Percentiles rank a stretch among this genome's conserved stretches.
These are phyloP conservation scores for Syncephalis plumigaleata DNA, from an alignment of 371 early-diverging fungal species.

Conservation along the genomic window DNA sequence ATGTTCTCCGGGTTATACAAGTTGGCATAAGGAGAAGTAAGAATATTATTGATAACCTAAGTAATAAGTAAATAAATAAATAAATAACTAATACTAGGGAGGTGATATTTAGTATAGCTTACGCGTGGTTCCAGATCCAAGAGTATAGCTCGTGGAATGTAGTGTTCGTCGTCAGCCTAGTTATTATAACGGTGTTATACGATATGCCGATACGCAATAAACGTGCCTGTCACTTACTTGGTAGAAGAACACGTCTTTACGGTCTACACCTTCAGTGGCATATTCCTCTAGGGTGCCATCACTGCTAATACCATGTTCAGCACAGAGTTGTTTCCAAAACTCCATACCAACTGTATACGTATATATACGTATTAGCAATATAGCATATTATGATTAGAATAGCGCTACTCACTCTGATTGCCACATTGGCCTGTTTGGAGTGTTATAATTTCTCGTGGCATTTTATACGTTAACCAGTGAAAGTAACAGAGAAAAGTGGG, in stretches of 20 bases:
- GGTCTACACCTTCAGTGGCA: slow-evolving; percentile 71
- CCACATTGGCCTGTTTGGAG: slow-evolving; percentile 96
- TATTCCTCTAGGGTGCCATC: slow-evolving; percentile 75
- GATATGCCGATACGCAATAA: slow-evolving; percentile 1
- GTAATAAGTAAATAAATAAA: not conserved
- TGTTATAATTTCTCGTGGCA: slow-evolving; percentile 86
- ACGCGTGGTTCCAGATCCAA: slow-evolving; percentile 91
- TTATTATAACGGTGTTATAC: slow-evolving; percentile 1
- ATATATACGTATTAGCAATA: not conserved
- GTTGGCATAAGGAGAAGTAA: slow-evolving; percentile 48
- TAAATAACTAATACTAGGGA: not conserved
- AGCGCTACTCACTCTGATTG: slow-evolving; percentile 59
- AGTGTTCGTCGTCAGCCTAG: slow-evolving; percentile 85
- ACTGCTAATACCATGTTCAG: slow-evolving; percentile 75
- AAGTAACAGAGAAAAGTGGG: too few relatives aligned
- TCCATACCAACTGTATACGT: slow-evolving; percentile 66
- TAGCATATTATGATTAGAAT: not conserved
- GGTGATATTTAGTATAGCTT: slow-evolving; percentile 8
- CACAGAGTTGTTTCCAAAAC: slow-evolving; percentile 82
- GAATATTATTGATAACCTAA: slow-evolving; percentile 54
- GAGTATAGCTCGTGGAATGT: slow-evolving; percentile 81
- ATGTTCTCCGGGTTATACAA: slow-evolving; percentile 88
- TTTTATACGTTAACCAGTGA: too few relatives aligned
- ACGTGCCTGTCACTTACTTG: slow-evolving; percentile 34
- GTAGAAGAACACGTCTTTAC: slow-evolving; percentile 99